A percentile compares a stretch with the other conserved stretches of the same genome.
These are phyloP conservation scores for Dacryopinax primogenitus DNA, from an alignment of 768 basidiomycete genomes.

Conservation along the genomic window DNA sequence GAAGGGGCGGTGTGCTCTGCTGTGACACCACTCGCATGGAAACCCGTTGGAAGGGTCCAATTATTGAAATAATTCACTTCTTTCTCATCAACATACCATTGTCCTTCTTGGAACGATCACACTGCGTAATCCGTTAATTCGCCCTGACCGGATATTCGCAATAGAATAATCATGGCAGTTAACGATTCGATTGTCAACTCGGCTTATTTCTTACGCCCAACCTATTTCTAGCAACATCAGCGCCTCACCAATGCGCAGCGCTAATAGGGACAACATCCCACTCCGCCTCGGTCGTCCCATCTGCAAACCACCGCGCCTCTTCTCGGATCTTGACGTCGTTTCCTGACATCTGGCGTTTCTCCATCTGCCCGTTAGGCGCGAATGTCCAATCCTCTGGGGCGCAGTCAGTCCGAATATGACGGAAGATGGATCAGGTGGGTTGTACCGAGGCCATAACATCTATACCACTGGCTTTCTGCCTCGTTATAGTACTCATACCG, in stretches of 20 bases:
- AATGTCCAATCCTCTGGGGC: slow-evolving; percentile 43
- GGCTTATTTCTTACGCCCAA: too few relatives aligned
- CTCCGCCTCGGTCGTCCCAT: slow-evolving; percentile 27
- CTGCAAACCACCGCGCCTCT: slow-evolving; percentile 42
- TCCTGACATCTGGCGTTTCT: slow-evolving; percentile 41
- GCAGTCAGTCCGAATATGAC: not conserved
- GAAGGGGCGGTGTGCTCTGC: not conserved
- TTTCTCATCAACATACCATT: too few relatives aligned
- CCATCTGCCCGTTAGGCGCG: slow-evolving; percentile 38
- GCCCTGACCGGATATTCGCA: too few relatives aligned
- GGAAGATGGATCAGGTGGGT: slow-evolving; percentile 14
- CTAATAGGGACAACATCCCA: slow-evolving; percentile 31
- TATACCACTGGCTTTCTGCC: slow-evolving; percentile 31
- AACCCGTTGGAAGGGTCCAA: slow-evolving; percentile 4
- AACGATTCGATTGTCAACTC: too few relatives aligned
- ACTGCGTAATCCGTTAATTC: too few relatives aligned
- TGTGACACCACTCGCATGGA: not conserved
- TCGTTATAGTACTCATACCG: slow-evolving; percentile 38
- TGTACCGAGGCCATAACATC: slow-evolving; percentile 36
- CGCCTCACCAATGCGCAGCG: slow-evolving; percentile 27
- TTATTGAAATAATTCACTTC: too few relatives aligned
- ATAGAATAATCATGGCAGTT: too few relatives aligned
- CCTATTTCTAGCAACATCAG: too few relatives aligned
- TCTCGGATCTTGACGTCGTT: slow-evolving; percentile 36
- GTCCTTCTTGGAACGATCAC: too few relatives aligned